Evolutionary conservation across 1,284 basidiomycete genomes (phyloP).

Genomic region (Fomitopsis pinicola): DNA sequence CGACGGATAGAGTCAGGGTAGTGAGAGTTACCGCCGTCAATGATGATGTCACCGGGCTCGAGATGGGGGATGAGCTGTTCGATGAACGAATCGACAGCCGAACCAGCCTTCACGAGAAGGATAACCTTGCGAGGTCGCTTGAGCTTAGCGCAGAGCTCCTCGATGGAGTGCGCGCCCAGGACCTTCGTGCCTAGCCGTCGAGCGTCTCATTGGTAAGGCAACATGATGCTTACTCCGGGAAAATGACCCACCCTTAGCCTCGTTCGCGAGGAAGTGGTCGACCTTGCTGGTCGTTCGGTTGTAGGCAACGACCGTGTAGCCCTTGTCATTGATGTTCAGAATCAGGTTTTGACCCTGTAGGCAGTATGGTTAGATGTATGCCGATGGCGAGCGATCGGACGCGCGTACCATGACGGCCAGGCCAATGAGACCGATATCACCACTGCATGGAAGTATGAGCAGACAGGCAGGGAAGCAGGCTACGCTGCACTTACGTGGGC

Average conservation of each 20-base stretch:
- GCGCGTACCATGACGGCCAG: slow-evolving; percentile 89
- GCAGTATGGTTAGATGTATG: background rate
- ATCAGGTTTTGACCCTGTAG: slow-evolving; percentile 91
- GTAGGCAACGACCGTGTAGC: slow-evolving; percentile 94
- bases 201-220: slow-evolving; percentile 15
- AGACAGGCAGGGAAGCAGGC: slow-evolving; percentile 8
- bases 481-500: slow-evolving; percentile 33
- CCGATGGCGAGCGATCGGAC: slow-evolving; percentile 9
- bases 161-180: slow-evolving; percentile 90
- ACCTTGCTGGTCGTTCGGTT: slow-evolving; percentile 98
- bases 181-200: slow-evolving; percentile 78
- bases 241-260: slow-evolving; percentile 84
- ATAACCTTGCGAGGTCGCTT: slow-evolving; percentile 90
- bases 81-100: slow-evolving; percentile 79
- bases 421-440: slow-evolving; percentile 92
- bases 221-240: slow-evolving; percentile 11
- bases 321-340: slow-evolving; percentile 99
- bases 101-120: slow-evolving; percentile 90
- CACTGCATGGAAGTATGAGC: slow-evolving; percentile 39
- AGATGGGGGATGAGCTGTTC: slow-evolving; percentile 66
- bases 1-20: slow-evolving; percentile 98
- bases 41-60: slow-evolving; percentile 88
- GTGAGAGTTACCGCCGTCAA: slow-evolving; percentile 99
- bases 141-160: slow-evolving; percentile 84
- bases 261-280: slow-evolving; percentile 91